Evolutionary conservation across 352 stramenopile species (phyloP).

Genomic region (Phytophthora syringae): DNA sequence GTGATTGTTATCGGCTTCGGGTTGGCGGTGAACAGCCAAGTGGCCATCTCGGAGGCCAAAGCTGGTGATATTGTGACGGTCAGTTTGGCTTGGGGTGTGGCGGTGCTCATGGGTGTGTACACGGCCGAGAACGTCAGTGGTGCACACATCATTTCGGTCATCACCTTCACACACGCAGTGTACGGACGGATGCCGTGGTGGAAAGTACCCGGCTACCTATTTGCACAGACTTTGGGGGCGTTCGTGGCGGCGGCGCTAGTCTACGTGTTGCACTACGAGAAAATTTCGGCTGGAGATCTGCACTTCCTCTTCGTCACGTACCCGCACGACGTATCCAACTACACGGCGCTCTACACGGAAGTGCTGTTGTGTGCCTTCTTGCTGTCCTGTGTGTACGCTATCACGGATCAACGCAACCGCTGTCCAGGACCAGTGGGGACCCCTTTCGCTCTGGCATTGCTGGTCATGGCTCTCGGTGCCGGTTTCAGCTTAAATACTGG

Average conservation of each 20-base stretch:
- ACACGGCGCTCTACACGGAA: slow-evolving; percentile 26
- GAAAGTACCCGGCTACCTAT: slow-evolving; percentile 41
- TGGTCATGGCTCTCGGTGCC: slow-evolving; percentile 38
- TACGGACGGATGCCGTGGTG: slow-evolving; percentile 43
- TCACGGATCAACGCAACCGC: slow-evolving; percentile 34
- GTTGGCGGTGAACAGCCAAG: slow-evolving; percentile 49
- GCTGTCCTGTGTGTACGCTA: slow-evolving; percentile 24
- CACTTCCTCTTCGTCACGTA: slow-evolving; percentile 13
- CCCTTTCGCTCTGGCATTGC: slow-evolving; percentile 29
- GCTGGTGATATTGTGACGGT: slow-evolving; percentile 60
- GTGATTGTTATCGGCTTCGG: slow-evolving; percentile 57
- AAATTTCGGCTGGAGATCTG: neutral
- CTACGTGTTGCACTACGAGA: slow-evolving; percentile 19
- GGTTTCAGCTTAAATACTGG: slow-evolving; percentile 43
- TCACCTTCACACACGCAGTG: slow-evolving; percentile 45
- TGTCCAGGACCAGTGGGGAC: slow-evolving; percentile 17
- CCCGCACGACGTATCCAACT: slow-evolving; percentile 12
- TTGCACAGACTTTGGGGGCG: slow-evolving; percentile 45
- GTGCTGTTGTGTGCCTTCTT: slow-evolving; percentile 25
- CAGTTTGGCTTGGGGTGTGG: slow-evolving; percentile 60
- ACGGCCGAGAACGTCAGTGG: slow-evolving; percentile 39
- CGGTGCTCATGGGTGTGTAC: slow-evolving; percentile 54
- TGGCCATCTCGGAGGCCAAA: slow-evolving; percentile 40
- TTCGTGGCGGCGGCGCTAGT: slow-evolving; percentile 14
- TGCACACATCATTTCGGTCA: slow-evolving; percentile 52